Percentiles rank a stretch among this genome's conserved stretches.
Evolutionary conservation across 2,329 filamentous ascomycete genomes (phyloP).

Genomic region (Lasiodiplodia theobromae): DNA sequence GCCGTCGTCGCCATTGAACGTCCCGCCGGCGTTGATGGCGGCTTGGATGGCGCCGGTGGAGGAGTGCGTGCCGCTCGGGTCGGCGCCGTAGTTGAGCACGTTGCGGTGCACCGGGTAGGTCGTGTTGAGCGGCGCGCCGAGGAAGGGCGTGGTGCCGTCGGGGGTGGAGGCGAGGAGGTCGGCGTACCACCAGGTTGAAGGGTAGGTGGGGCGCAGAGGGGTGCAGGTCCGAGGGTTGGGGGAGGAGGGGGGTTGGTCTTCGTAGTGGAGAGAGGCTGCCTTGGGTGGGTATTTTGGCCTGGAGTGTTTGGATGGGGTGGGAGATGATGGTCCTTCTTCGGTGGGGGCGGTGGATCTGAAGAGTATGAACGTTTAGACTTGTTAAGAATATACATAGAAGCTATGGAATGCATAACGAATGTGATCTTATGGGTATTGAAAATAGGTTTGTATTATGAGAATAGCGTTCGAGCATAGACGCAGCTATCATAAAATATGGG

Average conservation of each 20-base stretch:
- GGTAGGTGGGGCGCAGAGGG: constrained; percentile 7
- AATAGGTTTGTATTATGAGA: neutral
- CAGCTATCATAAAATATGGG: neutral
- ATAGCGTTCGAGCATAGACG: neutral
- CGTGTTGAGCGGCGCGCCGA: constrained; percentile 1
- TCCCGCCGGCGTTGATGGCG: constrained; percentile 16
- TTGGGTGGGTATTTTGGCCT: neutral
- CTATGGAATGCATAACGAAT: neutral
- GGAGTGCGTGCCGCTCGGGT: constrained; percentile 42
- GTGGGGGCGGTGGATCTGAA: neutral
- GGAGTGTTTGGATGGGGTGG: neutral
- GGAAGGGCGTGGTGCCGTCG: constrained; percentile 20
- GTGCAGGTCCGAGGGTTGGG: constrained; percentile 1
- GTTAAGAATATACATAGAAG: neutral
- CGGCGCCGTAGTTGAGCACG: constrained; percentile 42
- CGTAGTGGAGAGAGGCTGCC: too few species aligned
- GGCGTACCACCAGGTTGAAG: constrained; percentile 19
- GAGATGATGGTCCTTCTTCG: too few species aligned
- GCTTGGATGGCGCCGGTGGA: constrained; percentile 35
- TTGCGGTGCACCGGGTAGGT: constrained; percentile 45
- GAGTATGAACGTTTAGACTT: neutral
- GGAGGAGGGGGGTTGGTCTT: neutral
- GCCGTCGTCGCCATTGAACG: neutral
- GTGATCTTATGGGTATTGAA: neutral
- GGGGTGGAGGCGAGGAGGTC: neutral